phyloP scores from a whole-genome alignment of 331 rosid species.

The Dryas integrifolia region DNA sequence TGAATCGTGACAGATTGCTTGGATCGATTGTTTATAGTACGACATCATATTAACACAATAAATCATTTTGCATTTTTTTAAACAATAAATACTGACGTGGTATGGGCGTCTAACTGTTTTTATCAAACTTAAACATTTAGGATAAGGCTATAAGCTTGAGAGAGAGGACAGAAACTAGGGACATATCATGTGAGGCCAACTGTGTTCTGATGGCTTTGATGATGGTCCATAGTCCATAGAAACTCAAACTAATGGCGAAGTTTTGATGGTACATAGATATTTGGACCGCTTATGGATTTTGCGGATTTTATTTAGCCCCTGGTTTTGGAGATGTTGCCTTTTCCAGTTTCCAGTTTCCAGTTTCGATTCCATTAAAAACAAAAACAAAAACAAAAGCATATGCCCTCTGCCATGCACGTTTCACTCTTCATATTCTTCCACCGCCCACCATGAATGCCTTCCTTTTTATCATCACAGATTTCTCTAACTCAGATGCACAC shows the following conservation, averaged over 20 bases:
- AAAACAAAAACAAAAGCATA: background rate
- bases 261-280: slow-evolving; percentile 16
- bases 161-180: background rate
- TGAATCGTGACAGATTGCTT: too few species aligned
- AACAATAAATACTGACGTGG: too few species aligned
- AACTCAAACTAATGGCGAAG: background rate
- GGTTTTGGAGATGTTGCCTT: slow-evolving; percentile 9
- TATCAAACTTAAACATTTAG: background rate
- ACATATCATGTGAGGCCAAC: slow-evolving; percentile 16
- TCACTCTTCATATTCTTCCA: background rate
- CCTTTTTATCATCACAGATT: background rate
- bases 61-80: too few species aligned
- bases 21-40: too few species aligned
- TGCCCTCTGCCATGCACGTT: background rate
- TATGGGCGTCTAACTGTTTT: too few species aligned
- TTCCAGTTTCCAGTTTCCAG: background rate
- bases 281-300: slow-evolving; percentile 1
- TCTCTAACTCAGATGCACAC: background rate
- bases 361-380: background rate
- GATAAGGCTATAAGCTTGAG: background rate
- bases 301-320: slow-evolving; percentile 4
- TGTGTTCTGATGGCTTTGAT: background rate
- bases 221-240: slow-evolving; percentile 24
- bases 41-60: too few species aligned
- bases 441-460: background rate